Base-by-base conservation (phyloP, 2,329 filamentous ascomycete species). In the Fusarium guadeloupense region DNA sequence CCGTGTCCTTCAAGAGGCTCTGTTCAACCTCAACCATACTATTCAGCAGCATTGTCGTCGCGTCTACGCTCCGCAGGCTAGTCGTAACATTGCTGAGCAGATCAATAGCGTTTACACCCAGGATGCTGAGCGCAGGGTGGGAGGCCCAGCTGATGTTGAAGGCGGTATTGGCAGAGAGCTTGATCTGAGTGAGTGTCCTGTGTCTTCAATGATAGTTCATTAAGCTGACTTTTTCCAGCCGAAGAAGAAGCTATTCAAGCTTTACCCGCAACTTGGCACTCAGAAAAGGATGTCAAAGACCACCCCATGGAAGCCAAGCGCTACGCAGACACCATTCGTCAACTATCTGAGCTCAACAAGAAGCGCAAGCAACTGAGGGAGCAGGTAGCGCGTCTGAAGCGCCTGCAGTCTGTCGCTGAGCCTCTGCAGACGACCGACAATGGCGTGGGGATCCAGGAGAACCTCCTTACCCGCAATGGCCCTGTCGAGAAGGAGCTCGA, bases 31-130 rank as follows among this genome's bases (percentile, higher is more conserved):
- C 12, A 90, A 90, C 70, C 83, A 86, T 56, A 76, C 81, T 14
- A 75, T 91, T 13, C 82, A 84, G 62, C 86, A 89, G 64, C 89
- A 92, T 71, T 82, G 82, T 25, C 84, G 84, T 30, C 82, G 86
- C 50, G 86, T 86, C 6, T 91, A 91, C 71, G 83, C 86, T 14
- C 83, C 87, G 0, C 87, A 89, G 66, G 87, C 89, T n/a, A 85
- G 83, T 45, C 83, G 89, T 30, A 87, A 90, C 67, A 83, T 92
- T 16, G 88, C 89, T 3, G 88, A 91, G 77, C 89, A 92, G 76
- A 86, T 92, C 35, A 87, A 90, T 73, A 75, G 76, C 41, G 76
- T 90, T 38, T 92, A 91, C 72, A 82, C 82, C 73, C 74, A 74
- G 6, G 75, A 77, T 13, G 76, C 75, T 5, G 78, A 81, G 33